phyloP scores from a whole-genome alignment of 176 grass and related monocot genomes.

The Typha latifolia region DNA sequence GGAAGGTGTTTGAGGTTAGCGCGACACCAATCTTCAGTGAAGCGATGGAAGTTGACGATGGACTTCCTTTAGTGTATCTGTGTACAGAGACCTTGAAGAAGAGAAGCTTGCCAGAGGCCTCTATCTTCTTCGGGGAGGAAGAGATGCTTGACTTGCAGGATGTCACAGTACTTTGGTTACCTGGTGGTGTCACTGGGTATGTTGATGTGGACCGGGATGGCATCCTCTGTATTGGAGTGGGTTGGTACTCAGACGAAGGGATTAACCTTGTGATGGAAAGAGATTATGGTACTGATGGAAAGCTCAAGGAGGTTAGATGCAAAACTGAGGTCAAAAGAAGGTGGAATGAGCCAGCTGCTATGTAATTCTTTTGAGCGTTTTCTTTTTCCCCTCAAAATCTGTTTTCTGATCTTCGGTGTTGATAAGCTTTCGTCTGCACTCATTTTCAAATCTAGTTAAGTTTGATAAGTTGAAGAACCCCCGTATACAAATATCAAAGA shows the following conservation, averaged over 20 bases:
- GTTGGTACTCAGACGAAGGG: conserved; percentile 96
- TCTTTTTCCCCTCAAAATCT: not conserved
- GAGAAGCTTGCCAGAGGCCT: conserved; percentile 66
- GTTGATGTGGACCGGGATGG: conserved; percentile 69
- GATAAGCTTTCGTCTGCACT: conserved; percentile 3
- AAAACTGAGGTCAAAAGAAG: conserved; percentile 83
- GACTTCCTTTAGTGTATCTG: conserved; percentile 47
- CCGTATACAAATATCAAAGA: too few species aligned
- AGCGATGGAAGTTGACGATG: conserved; percentile 25
- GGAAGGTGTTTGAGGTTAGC: conserved; percentile 95
- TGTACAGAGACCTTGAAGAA: conserved; percentile 84
- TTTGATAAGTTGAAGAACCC: too few species aligned
- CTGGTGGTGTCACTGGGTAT: conserved; percentile 72
- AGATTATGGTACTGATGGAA: conserved; percentile 81
- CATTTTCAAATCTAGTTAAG: conserved; percentile 1
- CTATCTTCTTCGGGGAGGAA: conserved; percentile 58
- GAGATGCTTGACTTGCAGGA: conserved; percentile 77
- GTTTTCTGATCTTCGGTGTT: not conserved
- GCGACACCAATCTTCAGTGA: conserved; percentile 76
- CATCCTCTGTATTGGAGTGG: conserved; percentile 67
- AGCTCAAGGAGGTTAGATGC: conserved; percentile 67
- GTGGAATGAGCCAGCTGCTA: conserved; percentile 40
- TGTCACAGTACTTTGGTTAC: conserved; percentile 78
- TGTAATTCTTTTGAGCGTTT: conserved; percentile 6
- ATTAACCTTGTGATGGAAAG: conserved; percentile 96